Conservation (phyloP, 2,329 filamentous ascomycete species). For the Uncinocarpus reesii region DNA sequence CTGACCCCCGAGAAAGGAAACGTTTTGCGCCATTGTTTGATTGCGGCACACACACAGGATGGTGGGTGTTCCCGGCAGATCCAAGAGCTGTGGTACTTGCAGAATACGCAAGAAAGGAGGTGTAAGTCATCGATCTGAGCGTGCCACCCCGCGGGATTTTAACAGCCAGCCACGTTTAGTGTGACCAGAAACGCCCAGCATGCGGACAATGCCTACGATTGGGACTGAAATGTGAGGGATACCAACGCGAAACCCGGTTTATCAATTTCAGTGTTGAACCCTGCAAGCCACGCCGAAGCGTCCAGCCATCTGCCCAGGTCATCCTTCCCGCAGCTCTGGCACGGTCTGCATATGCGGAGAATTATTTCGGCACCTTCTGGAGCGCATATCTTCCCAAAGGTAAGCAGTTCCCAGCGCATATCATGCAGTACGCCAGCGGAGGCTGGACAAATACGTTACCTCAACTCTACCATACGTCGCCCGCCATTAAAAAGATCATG, state of each 20-base stretch:
- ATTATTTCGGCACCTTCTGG: constrained; percentile 11
- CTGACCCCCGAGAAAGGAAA: constrained; percentile 6
- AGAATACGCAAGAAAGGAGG: constrained; percentile 47
- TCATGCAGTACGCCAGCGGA: constrained; percentile 5
- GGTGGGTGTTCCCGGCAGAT: constrained; percentile 52
- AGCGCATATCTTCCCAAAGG: constrained; percentile 4
- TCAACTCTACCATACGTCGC: constrained; percentile 5
- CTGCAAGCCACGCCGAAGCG: not conserved
- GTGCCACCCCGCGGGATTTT: constrained; percentile 6
- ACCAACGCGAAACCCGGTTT: constrained; percentile 53
- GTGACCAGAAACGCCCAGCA: constrained; percentile 51
- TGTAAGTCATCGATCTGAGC: constrained; percentile 30
- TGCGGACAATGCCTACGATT: constrained; percentile 52
- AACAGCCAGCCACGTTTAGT: constrained; percentile 34
- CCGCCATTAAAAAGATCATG: constrained; percentile 9
- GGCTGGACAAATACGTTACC: constrained; percentile 10
- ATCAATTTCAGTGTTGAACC: constrained; percentile 36
- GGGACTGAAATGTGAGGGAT: constrained; percentile 51
- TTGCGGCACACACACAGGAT: constrained; percentile 26
- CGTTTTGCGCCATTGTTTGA: constrained; percentile 2
- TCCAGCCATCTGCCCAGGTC: not conserved
- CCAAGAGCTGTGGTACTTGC: constrained; percentile 55
- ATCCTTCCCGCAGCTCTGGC: not conserved
- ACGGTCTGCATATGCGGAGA: constrained; percentile 9
- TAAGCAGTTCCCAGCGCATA: constrained; percentile 7